Evolutionary conservation across 768 basidiomycete species (phyloP).

Genomic region (Termitomyces sp.): DNA sequence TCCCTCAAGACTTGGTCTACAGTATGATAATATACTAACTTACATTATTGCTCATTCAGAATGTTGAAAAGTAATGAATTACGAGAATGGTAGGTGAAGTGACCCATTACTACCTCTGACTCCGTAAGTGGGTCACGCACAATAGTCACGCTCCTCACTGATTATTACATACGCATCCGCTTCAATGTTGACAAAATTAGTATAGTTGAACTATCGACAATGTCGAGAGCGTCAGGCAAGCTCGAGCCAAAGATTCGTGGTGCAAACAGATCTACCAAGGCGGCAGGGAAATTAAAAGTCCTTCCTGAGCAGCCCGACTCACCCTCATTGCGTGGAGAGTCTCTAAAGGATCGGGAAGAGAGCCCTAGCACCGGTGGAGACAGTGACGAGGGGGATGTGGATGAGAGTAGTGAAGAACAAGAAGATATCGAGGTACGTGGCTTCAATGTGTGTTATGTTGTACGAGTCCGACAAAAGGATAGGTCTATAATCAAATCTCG

Average conservation of each 20-base stretch:
- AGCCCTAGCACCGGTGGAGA: constrained; percentile 45
- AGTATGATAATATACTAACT: too few relatives aligned
- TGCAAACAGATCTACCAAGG: constrained; percentile 75
- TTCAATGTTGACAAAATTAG: neutral
- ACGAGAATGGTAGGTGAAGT: too few relatives aligned
- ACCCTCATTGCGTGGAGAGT: constrained; percentile 19
- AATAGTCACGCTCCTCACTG: too few relatives aligned
- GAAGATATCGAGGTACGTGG: constrained; percentile 56
- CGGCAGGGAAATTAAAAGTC: constrained; percentile 83
- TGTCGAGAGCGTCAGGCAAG: constrained; percentile 15
- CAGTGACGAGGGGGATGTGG: constrained; percentile 70
- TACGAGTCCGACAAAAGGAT: neutral
- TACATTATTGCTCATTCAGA: too few relatives aligned
- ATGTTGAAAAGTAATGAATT: too few relatives aligned
- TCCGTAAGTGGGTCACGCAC: too few relatives aligned
- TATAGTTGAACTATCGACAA: constrained; percentile 3
- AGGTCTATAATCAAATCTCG: constrained; percentile 94
- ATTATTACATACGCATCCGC: constrained; percentile 2
- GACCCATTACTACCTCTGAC: too few relatives aligned
- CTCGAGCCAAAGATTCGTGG: constrained; percentile 57
- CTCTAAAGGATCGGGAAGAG: constrained; percentile 38
- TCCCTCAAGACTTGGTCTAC: too few relatives aligned
- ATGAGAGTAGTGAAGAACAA: constrained; percentile 51
- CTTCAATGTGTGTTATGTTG: neutral
- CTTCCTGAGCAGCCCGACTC: constrained; percentile 79